Percentiles rank a stretch among this genome's conserved stretches.
These are phyloP conservation scores for Clarireedia homoeocarpa DNA, from an alignment of 2,329 filamentous ascomycete species.

Conservation along the genomic window DNA sequence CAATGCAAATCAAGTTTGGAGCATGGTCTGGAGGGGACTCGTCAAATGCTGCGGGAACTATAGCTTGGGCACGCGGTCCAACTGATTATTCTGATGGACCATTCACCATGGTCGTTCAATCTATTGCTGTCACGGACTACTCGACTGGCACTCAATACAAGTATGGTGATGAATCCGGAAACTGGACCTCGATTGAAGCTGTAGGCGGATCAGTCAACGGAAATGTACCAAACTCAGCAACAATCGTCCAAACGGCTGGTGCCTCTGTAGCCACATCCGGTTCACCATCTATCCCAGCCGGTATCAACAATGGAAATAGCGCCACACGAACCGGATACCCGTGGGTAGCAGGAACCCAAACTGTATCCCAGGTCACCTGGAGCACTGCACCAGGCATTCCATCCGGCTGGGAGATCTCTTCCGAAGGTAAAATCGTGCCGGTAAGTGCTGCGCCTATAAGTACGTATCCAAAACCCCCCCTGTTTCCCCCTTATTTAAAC, in stretches of 20 bases:
- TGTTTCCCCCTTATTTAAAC: neutral
- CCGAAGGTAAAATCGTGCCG: constrained; percentile 71
- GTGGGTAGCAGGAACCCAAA: constrained; percentile 52
- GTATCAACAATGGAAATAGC: constrained; percentile 52
- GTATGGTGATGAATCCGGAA: constrained; percentile 72
- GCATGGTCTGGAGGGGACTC: constrained; percentile 86
- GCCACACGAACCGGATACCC: constrained; percentile 56
- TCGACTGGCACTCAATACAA: constrained; percentile 81
- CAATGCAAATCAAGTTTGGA: constrained; percentile 90
- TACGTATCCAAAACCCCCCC: constrained; percentile 36
- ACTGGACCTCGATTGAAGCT: constrained; percentile 74
- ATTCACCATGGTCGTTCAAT: constrained; percentile 78
- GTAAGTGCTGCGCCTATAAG: constrained; percentile 59
- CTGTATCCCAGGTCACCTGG: constrained; percentile 38
- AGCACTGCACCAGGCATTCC: constrained; percentile 50
- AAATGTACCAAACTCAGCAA: constrained; percentile 38
- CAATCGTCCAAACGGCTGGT: constrained; percentile 44
- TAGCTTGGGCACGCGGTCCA: constrained; percentile 79
- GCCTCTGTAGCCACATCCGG: constrained; percentile 53
- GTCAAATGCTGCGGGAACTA: constrained; percentile 68
- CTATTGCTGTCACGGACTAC: constrained; percentile 76
- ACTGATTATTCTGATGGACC: constrained; percentile 80
- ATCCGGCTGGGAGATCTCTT: constrained; percentile 72
- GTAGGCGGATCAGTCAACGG: constrained; percentile 71
- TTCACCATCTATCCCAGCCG: constrained; percentile 60